phyloP scores from a whole-genome alignment of 306 rosid genomes.

The Quercus gilva region DNA sequence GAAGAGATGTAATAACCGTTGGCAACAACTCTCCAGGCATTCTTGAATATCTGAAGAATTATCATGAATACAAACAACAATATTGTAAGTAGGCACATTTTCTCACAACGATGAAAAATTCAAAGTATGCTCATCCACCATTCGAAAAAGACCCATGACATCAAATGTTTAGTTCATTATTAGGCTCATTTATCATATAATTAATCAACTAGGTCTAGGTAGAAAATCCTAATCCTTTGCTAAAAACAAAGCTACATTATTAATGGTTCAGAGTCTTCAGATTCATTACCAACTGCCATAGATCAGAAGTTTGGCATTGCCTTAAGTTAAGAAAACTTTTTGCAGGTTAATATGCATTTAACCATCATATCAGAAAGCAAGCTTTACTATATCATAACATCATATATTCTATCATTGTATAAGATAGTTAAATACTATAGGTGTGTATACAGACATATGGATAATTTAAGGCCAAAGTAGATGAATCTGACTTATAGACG shows the following conservation, averaged over 20 bases:
- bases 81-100: constrained; percentile 7
- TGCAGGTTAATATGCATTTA: not conserved
- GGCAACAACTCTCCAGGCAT: constrained; percentile 86
- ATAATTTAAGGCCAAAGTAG: not conserved
- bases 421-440: not conserved
- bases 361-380: not conserved
- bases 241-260: not conserved
- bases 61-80: constrained; percentile 11
- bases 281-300: not conserved
- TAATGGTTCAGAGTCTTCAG: not conserved
- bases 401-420: not conserved
- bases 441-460: not conserved
- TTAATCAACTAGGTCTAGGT: not conserved
- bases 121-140: not conserved
- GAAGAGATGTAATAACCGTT: constrained; percentile 58
- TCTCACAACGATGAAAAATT: constrained; percentile 14
- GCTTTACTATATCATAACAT: not conserved
- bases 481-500: not conserved
- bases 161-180: not conserved
- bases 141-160: not conserved
- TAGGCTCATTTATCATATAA: not conserved
- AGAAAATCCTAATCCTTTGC: not conserved
- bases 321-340: not conserved
- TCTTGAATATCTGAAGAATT: constrained; percentile 69
- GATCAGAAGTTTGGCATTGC: not conserved